These are phyloP conservation scores for Claviceps maximensis DNA, from an alignment of 2,329 filamentous ascomycete species.

Conservation along the genomic window DNA sequence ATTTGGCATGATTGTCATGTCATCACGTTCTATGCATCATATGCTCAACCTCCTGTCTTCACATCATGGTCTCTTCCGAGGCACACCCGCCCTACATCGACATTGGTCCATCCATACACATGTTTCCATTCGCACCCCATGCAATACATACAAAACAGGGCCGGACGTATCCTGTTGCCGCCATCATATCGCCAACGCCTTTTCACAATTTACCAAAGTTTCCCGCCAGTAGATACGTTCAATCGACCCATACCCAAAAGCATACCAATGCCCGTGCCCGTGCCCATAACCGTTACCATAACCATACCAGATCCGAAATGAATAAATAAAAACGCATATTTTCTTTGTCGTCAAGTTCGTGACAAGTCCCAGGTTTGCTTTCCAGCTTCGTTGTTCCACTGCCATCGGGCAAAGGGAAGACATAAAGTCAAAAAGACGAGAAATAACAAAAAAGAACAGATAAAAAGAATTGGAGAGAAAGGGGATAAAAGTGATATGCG, in stretches of 20 bases:
- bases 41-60: not conserved
- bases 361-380: not conserved
- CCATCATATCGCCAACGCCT: slow-evolving; percentile 1
- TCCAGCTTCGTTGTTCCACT: not conserved
- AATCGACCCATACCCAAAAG: not conserved
- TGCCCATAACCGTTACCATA: too few species aligned
- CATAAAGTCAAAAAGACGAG: not conserved
- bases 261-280: not conserved
- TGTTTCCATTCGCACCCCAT: not conserved
- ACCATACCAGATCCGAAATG: not conserved
- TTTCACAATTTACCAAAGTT: not conserved
- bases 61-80: not conserved
- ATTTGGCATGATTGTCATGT: not conserved
- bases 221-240: not conserved
- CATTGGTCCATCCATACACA: not conserved
- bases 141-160: not conserved
- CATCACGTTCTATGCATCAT: not conserved
- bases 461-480: not conserved
- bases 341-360: slow-evolving; percentile 3
- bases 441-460: not conserved
- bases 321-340: not conserved
- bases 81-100: not conserved
- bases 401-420: not conserved
- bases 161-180: not conserved
- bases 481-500: not conserved